Percentiles rank a stretch among this genome's conserved stretches.
Evolutionary conservation across 1,139 yeast genomes (phyloP).

Genomic region (Candida sojae): DNA sequence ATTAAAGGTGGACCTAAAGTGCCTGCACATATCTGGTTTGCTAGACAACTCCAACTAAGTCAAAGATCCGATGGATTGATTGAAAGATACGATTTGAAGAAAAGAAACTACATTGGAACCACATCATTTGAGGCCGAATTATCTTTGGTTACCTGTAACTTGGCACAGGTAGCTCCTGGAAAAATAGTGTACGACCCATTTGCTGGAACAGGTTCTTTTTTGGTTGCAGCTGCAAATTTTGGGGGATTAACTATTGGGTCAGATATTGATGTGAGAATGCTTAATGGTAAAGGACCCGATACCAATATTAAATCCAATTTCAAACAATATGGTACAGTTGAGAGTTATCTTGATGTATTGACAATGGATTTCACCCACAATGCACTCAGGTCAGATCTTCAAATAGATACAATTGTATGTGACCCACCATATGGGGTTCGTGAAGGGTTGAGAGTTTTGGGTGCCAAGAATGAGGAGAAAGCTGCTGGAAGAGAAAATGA

Average conservation of each 20-base stretch:
- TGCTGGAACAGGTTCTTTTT: constrained; percentile 94
- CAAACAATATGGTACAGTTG: constrained; percentile 64
- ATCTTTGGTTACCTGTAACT: constrained; percentile 80
- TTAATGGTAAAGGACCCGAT: constrained; percentile 66
- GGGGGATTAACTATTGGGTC: constrained; percentile 86
- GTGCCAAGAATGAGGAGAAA: constrained; percentile 65
- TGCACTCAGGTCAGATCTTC: constrained; percentile 64
- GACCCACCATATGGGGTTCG: constrained; percentile 99
- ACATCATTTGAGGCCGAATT: constrained; percentile 93
- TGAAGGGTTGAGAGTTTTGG: constrained; percentile 92
- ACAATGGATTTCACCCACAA: constrained; percentile 96
- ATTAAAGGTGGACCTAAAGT: constrained; percentile 50
- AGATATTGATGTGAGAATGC: constrained; percentile 85
- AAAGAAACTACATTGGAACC: constrained; percentile 88
- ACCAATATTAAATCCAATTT: constrained; percentile 65
- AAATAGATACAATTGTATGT: constrained; percentile 80
- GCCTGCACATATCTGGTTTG: constrained; percentile 71
- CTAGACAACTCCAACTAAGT: constrained; percentile 67
- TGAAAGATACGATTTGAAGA: constrained; percentile 79
- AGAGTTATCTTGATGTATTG: constrained; percentile 68
- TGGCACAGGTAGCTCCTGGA: constrained; percentile 71
- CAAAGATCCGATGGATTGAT: constrained; percentile 62
- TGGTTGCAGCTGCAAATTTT: constrained; percentile 84
- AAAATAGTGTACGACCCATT: constrained; percentile 89
- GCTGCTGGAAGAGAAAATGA: constrained; percentile 68